Percentiles rank a stretch among this genome's conserved stretches.
Conservation (phyloP, 306 rosid genomes). For the Casuarina glauca region DNA sequence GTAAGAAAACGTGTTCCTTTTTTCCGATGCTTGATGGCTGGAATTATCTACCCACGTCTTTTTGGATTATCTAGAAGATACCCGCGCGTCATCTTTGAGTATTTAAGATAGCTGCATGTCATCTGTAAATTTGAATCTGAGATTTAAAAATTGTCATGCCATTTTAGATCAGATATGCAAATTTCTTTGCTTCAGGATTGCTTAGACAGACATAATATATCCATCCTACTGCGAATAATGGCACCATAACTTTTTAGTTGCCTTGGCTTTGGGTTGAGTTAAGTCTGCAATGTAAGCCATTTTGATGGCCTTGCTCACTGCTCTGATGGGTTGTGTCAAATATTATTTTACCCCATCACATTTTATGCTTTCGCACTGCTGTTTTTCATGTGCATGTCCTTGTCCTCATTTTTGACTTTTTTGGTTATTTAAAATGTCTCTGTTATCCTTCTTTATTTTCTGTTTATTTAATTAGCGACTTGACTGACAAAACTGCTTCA, state of each 20-base stretch:
- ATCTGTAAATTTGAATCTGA: neutral
- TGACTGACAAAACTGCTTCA: conserved; percentile 21
- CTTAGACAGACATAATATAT: neutral
- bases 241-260: neutral
- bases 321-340: conserved; percentile 6
- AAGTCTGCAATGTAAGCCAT: neutral
- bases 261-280: neutral
- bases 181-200: neutral
- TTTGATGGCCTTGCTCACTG: conserved; percentile 12
- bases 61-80: too few species aligned
- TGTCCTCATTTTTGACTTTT: neutral
- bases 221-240: neutral
- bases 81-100: too few species aligned
- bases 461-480: conserved; percentile 13
- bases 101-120: neutral
- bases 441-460: neutral
- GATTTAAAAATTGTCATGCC: too few species aligned
- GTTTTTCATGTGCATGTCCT: neutral
- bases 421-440: conserved; percentile 10
- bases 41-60: neutral
- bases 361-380: neutral
- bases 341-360: neutral
- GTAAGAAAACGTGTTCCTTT: neutral
- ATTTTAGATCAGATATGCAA: neutral
- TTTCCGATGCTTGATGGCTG: neutral